A percentile compares a stretch with the other conserved stretches of the same genome.
Evolutionary conservation across 2,329 filamentous ascomycete genomes (phyloP).

Genomic region (Exophiala xenobiotica): DNA sequence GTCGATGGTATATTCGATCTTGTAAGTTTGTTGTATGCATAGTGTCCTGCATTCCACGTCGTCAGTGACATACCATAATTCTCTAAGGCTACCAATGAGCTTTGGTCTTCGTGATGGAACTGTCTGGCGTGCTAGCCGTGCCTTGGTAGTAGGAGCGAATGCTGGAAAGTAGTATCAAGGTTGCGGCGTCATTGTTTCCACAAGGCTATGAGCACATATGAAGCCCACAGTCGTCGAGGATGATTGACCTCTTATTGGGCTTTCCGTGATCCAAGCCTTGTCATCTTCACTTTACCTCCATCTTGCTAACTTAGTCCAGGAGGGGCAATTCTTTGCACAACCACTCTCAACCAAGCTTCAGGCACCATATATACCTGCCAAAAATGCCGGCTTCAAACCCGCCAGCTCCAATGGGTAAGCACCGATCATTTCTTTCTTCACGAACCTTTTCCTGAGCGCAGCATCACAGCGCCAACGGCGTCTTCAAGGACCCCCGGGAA

Average conservation of each 20-base stretch:
- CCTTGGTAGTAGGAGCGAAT: too few relatives aligned
- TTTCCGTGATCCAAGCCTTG: too few relatives aligned
- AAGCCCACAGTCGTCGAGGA: too few relatives aligned
- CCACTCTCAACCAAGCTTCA: slow-evolving; percentile 6
- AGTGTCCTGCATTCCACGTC: too few relatives aligned
- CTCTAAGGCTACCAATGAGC: too few relatives aligned
- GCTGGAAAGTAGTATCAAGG: too few relatives aligned
- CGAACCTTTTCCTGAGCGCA: background rate
- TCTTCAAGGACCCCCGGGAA: slow-evolving; percentile 17
- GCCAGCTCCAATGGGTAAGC: slow-evolving; percentile 17
- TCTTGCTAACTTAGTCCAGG: slow-evolving; percentile 4
- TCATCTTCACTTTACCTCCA: background rate
- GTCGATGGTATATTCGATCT: slow-evolving; percentile 61
- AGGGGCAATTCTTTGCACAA: slow-evolving; percentile 13
- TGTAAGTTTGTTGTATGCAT: slow-evolving; percentile 32
- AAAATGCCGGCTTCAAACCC: slow-evolving; percentile 20
- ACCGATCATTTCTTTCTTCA: background rate
- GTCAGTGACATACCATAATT: too few relatives aligned
- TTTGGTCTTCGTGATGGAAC: too few relatives aligned
- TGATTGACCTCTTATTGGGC: too few relatives aligned
- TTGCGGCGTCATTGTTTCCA: too few relatives aligned
- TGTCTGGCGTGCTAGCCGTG: too few relatives aligned
- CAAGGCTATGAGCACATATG: background rate
- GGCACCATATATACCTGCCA: slow-evolving; percentile 16
- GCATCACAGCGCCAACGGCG: slow-evolving; percentile 10